A percentile compares a stretch with the other conserved stretches of the same genome.
phyloP scores from a whole-genome alignment of 2,329 filamentous ascomycete species.

The Phoma sp. region DNA sequence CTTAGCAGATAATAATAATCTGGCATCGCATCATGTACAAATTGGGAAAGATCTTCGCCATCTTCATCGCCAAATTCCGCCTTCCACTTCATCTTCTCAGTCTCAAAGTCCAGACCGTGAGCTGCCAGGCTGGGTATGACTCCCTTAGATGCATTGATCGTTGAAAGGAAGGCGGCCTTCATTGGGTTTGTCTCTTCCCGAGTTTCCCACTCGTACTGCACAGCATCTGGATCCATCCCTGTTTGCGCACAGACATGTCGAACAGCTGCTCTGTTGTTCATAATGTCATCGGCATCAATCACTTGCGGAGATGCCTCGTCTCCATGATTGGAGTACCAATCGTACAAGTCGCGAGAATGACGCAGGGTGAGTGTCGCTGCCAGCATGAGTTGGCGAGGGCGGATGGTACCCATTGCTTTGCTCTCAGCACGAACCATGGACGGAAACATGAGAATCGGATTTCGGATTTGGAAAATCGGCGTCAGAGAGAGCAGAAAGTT shows the following conservation, averaged over 20 bases:
- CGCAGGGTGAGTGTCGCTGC: not conserved
- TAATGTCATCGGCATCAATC: conserved; percentile 29
- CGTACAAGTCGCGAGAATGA: conserved; percentile 8
- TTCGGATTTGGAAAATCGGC: conserved; percentile 26
- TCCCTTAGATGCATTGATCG: conserved; percentile 13
- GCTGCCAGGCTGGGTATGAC: conserved; percentile 18
- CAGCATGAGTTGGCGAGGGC: not conserved
- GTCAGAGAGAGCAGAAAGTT: conserved; percentile 19
- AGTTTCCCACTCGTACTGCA: conserved; percentile 24
- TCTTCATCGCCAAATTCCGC: conserved; percentile 18
- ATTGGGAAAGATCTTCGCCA: conserved; percentile 7
- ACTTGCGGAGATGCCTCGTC: not conserved
- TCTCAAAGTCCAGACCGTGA: conserved; percentile 8
- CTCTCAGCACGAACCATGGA: conserved; percentile 19
- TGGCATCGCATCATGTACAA: conserved; percentile 13
- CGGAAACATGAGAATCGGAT: conserved; percentile 25
- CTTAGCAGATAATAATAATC: conserved; percentile 24
- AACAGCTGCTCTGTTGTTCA: conserved; percentile 15
- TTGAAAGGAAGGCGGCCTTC: conserved; percentile 12
- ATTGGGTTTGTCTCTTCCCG: conserved; percentile 3
- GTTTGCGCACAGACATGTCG: conserved; percentile 17
- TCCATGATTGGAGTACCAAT: conserved; percentile 19
- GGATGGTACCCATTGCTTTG: not conserved
- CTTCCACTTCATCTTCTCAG: conserved; percentile 21
- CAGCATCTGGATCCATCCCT: conserved; percentile 14